Evolutionary conservation across 2,329 filamentous ascomycete genomes (phyloP), one percentile per base, ranked within the genome.

Genomic region (Niveomyces coronatus): DNA sequence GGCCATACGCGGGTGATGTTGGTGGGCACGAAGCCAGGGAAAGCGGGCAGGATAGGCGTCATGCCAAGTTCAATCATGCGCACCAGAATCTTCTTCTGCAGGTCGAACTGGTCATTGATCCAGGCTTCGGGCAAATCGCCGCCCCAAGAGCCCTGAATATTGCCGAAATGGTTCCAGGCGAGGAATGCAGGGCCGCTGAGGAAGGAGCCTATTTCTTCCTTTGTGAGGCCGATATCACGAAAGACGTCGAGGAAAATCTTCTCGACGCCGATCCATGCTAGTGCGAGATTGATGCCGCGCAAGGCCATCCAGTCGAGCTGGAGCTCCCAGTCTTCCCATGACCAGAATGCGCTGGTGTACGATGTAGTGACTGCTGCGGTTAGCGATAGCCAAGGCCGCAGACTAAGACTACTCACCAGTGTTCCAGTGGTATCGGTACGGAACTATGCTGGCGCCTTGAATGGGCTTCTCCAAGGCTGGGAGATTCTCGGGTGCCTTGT

Each of bases 91-190:
- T 64, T 59, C 48, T 66, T 63, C 47, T 70, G 65, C 29, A 71
- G 48, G 5, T 54, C 58, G 36, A 64, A 69, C 46, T 71, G 69
- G 24, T 50, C 42, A 16, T 70, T 56, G 39, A 70, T 63, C 65
- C 67, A 73, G 19, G 53, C 45, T 18, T 54, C 43, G 4, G 68
- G 63, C 10, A 71, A 45, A 3, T 60, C 50, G 5, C 60, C 63
- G 23, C 58, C 60, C 68, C 67, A 71, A 1, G 64, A 67, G 7
- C 64, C 62, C 44, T 70, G 66, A 14, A 68, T 70, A 44, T 72
- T 73, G 9, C 67, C 68, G 39, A 73, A 66, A n/a, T 65, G 62
- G 44, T 71, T 71, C 68, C 68, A 73, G 9, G 67, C 55, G 41
- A 68, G 65, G 40, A 71, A 71, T 0, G 67, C 66, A 1, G 68